Conservation (phyloP, 192 early-diverging fungal species). For the Podila clonocystis region DNA sequence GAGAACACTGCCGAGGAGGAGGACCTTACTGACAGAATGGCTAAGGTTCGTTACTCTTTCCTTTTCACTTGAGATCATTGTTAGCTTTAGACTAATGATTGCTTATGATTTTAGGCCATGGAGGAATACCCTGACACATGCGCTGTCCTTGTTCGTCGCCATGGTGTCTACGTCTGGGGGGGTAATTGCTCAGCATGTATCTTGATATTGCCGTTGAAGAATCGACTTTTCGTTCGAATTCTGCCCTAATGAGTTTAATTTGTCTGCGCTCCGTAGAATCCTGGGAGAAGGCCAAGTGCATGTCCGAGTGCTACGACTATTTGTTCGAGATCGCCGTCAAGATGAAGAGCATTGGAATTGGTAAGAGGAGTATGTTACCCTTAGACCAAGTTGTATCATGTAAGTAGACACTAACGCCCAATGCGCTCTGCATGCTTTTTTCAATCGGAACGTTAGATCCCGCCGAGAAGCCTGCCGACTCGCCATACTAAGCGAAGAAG, state of each 20-base stretch:
- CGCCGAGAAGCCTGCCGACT: constrained; percentile 13
- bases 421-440: background rate
- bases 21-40: constrained; percentile 89
- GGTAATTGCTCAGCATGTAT: constrained; percentile 49
- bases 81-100: constrained; percentile 8
- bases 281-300: constrained; percentile 98
- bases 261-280: constrained; percentile 58
- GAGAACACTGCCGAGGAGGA: constrained; percentile 97
- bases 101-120: constrained; percentile 71
- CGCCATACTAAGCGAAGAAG: background rate
- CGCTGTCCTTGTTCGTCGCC: constrained; percentile 93
- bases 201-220: no score
- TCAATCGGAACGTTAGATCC: constrained; percentile 1
- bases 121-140: constrained; percentile 87
- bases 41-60: constrained; percentile 53
- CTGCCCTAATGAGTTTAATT: background rate
- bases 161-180: constrained; percentile 99
- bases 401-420: background rate
- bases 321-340: constrained; percentile 96
- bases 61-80: background rate
- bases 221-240: background rate
- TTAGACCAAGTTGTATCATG: background rate
- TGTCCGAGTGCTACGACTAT: constrained; percentile 99
- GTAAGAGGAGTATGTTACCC: constrained; percentile 37
- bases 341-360: constrained; percentile 88